Conservation (phyloP, 1,139 yeast species). For the Debaryomycetaceae sp. region DNA sequence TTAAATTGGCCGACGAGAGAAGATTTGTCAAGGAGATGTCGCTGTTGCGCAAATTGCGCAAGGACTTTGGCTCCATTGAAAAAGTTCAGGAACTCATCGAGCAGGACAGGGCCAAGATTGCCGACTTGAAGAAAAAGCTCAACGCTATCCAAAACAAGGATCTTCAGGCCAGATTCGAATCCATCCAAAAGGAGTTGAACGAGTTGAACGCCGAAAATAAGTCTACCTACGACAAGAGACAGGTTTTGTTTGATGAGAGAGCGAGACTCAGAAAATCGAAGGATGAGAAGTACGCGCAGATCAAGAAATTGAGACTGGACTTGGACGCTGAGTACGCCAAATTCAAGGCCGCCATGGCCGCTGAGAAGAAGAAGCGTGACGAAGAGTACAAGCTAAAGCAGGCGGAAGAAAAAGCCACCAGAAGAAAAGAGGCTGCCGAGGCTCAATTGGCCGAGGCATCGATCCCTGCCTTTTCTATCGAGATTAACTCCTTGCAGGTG, state of each 20-base stretch:
- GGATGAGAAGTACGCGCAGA: conserved; percentile 60
- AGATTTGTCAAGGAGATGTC: conserved; percentile 81
- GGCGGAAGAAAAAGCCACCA: conserved; percentile 56
- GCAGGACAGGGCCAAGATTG: conserved; percentile 70
- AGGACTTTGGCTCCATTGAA: conserved; percentile 73
- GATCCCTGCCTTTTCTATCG: conserved; percentile 78
- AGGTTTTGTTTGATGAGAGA: conserved; percentile 61
- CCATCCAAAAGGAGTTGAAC: conserved; percentile 60
- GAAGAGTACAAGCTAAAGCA: conserved; percentile 58
- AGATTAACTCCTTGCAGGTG: conserved; percentile 69
- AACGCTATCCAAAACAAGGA: conserved; percentile 61
- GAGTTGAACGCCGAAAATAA: conserved; percentile 58
- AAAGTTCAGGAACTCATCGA: conserved; percentile 78
- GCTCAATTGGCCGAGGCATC: conserved; percentile 64
- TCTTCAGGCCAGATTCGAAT: conserved; percentile 56
- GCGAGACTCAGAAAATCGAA: conserved; percentile 63
- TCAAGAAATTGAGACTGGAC: conserved; percentile 63
- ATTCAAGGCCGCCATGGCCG: conserved; percentile 65
- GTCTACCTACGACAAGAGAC: conserved; percentile 62
- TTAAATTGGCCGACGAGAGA: conserved; percentile 91
- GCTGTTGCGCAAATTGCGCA: conserved; percentile 73
- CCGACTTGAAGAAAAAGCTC: conserved; percentile 68
- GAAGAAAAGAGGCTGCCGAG: conserved; percentile 63
- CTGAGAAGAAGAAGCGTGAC: conserved; percentile 66
- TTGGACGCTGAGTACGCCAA: conserved; percentile 69